A percentile compares a stretch with the other conserved stretches of the same genome.
Evolutionary conservation across 495 filamentous ascomycete species (phyloP).

Genomic region (Xylaria palmicola): DNA sequence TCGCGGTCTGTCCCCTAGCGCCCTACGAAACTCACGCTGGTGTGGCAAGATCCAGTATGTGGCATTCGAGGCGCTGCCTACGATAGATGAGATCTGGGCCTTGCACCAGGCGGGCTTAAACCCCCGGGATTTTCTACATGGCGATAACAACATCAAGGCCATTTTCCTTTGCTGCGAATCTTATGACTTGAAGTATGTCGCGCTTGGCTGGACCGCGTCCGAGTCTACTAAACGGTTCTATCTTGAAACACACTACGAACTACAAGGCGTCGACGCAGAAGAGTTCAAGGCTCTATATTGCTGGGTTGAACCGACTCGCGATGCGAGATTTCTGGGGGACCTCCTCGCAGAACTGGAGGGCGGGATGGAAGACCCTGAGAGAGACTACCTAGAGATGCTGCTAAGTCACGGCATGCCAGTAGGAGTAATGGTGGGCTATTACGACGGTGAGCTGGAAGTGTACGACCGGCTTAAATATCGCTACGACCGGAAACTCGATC

Average conservation of each 20-base stretch:
- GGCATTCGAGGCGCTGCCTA: constrained; percentile 10
- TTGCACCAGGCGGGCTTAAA: background rate
- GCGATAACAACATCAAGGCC: constrained; percentile 14
- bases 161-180: constrained; percentile 15
- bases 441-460: background rate
- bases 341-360: too few species aligned
- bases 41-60: constrained; percentile 21
- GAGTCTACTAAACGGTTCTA: constrained; percentile 20
- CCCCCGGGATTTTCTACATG: background rate
- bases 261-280: background rate
- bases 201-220: constrained; percentile 31
- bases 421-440: constrained; percentile 33
- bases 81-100: background rate
- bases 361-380: too few species aligned
- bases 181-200: background rate
- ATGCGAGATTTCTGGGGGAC: constrained; percentile 13
- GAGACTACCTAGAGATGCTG: background rate
- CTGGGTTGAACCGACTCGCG: constrained; percentile 34
- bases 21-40: background rate
- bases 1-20: background rate
- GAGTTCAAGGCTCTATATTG: constrained; percentile 26
- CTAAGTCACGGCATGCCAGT: background rate
- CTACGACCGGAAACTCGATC: background rate
- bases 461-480: constrained; percentile 13
- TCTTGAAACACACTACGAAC: constrained; percentile 18